These are phyloP conservation scores for Aechmea fasciata DNA, from an alignment of 176 grass and related monocot species.

Conservation along the genomic window DNA sequence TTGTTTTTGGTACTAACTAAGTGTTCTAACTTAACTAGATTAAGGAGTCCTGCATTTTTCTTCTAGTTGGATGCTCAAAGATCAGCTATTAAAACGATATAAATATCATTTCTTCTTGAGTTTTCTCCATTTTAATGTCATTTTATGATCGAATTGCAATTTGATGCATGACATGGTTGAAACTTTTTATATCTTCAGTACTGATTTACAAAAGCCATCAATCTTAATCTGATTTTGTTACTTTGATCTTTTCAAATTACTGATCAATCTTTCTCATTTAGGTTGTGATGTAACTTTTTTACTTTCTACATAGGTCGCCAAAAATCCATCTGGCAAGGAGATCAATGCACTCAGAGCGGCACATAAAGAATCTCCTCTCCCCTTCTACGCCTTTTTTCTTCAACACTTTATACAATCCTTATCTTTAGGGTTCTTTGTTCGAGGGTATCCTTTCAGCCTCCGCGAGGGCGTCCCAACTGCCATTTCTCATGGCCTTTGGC, in stretches of 20 bases:
- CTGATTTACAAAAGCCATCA: not conserved
- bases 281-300: not conserved
- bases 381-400: conserved; percentile 90
- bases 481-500: conserved; percentile 80
- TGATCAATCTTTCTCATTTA: not conserved
- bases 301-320: conserved; percentile 48
- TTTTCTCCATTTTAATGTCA: no score
- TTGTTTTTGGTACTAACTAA: no score
- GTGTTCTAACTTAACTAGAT: no score
- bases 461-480: conserved; percentile 67
- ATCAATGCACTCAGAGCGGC: conserved; percentile 89
- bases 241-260: not conserved
- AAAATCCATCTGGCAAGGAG: conserved; percentile 80
- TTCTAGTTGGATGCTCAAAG: no score
- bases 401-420: conserved; percentile 88
- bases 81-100: no score
- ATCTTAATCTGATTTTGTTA: not conserved
- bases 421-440: conserved; percentile 81
- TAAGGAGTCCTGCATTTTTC: no score
- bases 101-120: no score
- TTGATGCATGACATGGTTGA: no score
- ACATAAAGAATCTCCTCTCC: conserved; percentile 74
- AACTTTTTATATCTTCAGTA: no score
- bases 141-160: no score
- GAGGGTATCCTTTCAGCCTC: conserved; percentile 87